A percentile compares a stretch with the other conserved stretches of the same genome.
These are phyloP conservation scores for Colletotrichum ledebouriae DNA, from an alignment of 2,329 filamentous ascomycete species.

Conservation along the genomic window DNA sequence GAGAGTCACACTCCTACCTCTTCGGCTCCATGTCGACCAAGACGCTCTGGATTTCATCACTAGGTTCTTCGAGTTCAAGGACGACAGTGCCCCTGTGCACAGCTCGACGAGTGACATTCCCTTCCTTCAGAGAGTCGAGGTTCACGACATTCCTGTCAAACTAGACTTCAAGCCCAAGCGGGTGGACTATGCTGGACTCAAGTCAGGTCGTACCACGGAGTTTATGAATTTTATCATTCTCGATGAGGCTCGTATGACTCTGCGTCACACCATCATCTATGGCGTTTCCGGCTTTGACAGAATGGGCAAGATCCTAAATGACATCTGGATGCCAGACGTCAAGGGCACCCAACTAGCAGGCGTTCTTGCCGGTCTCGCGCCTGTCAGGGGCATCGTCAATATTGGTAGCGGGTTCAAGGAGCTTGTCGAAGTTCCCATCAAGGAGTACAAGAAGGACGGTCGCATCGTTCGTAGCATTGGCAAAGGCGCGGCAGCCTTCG, in stretches of 20 bases:
- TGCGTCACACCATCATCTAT: slow-evolving; percentile 92
- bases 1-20: slow-evolving; percentile 81
- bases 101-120: slow-evolving; percentile 78
- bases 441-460: slow-evolving; percentile 94
- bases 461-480: slow-evolving; percentile 91
- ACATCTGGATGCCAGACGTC: slow-evolving; percentile 97
- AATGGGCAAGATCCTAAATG: slow-evolving; percentile 89
- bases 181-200: slow-evolving; percentile 93
- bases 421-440: slow-evolving; percentile 88
- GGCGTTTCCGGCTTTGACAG: slow-evolving; percentile 92
- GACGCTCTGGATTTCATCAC: slow-evolving; percentile 97
- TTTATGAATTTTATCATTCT: slow-evolving; percentile 99
- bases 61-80: slow-evolving; percentile 98
- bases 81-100: slow-evolving; percentile 72
- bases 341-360: slow-evolving; percentile 89
- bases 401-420: slow-evolving; percentile 90
- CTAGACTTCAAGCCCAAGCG: slow-evolving; percentile 97
- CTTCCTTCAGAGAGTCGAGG: slow-evolving; percentile 90
- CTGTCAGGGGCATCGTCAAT: slow-evolving; percentile 91
- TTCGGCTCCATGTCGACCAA: slow-evolving; percentile 95
- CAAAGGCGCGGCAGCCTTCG: slow-evolving; percentile 91
- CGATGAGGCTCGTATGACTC: slow-evolving; percentile 86
- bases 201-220: slow-evolving; percentile 94
- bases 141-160: slow-evolving; percentile 85
- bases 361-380: slow-evolving; percentile 88